A percentile compares a stretch with the other conserved stretches of the same genome.
These are phyloP conservation scores for Colletotrichum orchidophilum DNA, from an alignment of 2,329 filamentous ascomycete genomes.

Conservation along the genomic window DNA sequence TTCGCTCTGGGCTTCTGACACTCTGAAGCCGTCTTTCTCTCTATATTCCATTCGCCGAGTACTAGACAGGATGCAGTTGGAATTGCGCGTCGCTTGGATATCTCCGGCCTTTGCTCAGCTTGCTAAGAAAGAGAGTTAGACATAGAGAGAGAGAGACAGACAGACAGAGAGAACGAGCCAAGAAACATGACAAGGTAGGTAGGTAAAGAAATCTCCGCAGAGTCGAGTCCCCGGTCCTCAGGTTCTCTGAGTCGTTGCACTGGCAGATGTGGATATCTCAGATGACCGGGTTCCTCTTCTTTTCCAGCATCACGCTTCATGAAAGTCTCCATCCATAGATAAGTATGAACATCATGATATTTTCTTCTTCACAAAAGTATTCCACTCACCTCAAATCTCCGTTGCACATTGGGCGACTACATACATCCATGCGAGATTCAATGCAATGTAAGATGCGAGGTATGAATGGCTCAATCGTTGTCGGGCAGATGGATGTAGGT, in stretches of 20 bases:
- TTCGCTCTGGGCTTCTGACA: background rate
- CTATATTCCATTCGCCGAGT: background rate
- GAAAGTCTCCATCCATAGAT: background rate
- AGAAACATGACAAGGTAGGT: background rate
- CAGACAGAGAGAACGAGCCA: background rate
- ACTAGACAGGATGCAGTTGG: background rate
- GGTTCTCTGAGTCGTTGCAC: background rate
- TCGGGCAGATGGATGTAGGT: background rate
- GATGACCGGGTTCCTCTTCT: background rate
- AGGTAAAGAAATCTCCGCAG: background rate
- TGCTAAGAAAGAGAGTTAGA: background rate
- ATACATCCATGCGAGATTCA: background rate
- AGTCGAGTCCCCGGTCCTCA: background rate
- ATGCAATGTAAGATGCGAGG: background rate
- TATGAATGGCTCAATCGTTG: background rate
- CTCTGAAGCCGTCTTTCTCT: background rate
- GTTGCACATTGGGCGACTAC: background rate
- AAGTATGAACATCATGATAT: background rate
- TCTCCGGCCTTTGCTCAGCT: background rate
- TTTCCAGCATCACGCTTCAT: background rate
- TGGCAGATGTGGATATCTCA: background rate
- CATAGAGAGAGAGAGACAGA: background rate
- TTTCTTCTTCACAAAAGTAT: conserved; percentile 18
- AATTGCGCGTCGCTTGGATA: conserved; percentile 7
- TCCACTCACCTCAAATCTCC: conserved; percentile 18